phyloP scores from a whole-genome alignment of 2,329 filamentous ascomycete species.

The Penicillium aurantiogriseum region DNA sequence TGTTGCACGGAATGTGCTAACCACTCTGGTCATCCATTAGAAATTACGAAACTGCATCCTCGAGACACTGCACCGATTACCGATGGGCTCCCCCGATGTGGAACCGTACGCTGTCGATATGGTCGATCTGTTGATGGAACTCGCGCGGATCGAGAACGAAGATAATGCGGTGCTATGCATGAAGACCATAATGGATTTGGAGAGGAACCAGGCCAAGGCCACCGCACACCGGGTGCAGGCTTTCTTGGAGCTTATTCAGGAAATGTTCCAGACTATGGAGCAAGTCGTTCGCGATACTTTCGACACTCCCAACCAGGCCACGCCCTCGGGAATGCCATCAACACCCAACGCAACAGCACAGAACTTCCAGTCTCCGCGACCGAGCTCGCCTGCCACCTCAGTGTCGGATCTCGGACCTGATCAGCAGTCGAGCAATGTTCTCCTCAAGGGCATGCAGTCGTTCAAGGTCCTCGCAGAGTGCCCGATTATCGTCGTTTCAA shows the following conservation, averaged over 20 bases:
- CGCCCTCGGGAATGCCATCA: slow-evolving; percentile 51
- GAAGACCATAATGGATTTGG: slow-evolving; percentile 96
- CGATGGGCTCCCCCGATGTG: slow-evolving; percentile 71
- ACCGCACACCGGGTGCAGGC: slow-evolving; percentile 79
- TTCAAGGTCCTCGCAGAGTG: slow-evolving; percentile 98
- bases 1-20: slow-evolving; percentile 2
- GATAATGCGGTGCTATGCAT: slow-evolving; percentile 98
- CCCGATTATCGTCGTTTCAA: slow-evolving; percentile 96
- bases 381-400: slow-evolving; percentile 83
- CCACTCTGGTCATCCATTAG: slow-evolving; percentile 40
- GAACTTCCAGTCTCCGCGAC: slow-evolving; percentile 82
- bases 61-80: slow-evolving; percentile 90
- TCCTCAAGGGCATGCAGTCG: slow-evolving; percentile 94
- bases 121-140: slow-evolving; percentile 82
- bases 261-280: slow-evolving; percentile 94
- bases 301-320: slow-evolving; percentile 66
- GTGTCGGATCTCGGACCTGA: slow-evolving; percentile 77
- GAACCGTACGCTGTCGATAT: slow-evolving; percentile 86
- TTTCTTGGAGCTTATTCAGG: slow-evolving; percentile 87
- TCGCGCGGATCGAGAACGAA: slow-evolving; percentile 92
- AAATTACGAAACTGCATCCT: slow-evolving; percentile 91
- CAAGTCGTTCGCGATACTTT: slow-evolving; percentile 93
- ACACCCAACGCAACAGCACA: slow-evolving; percentile 54
- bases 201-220: slow-evolving; percentile 85
- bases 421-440: slow-evolving; percentile 74